Evolutionary conservation across 179 eudicot genomes (phyloP), one percentile per base, ranked within the genome.

Genomic region (Spergularia azorica): DNA sequence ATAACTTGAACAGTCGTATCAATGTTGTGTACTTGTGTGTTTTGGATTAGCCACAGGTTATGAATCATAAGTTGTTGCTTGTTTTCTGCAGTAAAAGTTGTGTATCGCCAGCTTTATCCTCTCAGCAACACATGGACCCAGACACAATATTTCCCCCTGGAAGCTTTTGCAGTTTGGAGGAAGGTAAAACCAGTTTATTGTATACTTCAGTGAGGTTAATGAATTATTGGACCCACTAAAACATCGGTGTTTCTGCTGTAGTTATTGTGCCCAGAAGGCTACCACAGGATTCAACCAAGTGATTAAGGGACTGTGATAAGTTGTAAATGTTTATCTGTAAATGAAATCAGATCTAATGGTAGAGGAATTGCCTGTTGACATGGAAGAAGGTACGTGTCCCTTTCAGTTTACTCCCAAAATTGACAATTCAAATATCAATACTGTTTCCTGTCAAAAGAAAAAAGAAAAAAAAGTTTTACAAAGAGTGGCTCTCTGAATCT

Each of bases 81-180:
- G 65, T 73, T 83, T 83, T 81, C 70, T 84, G 84, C 93, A 96
- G 99, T 78, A 94, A 90, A 86, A 88, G 81, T 79, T 61, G 73
- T 4, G 87, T 91, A 80, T 85, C 89, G 76, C 62, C 70, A 70
- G 84, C 80, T 80, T 77, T 93, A 72, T 76, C 91, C 46, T 78
- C 85, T 62, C 83, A 87, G 83, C 81, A 87, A 66, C 75, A 80
- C 18, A 11, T 88, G 46, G 87, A 91, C 70, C 91, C 98, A 67
- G 88, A 87, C 77, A 57, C 51, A 17, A 83, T 94, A 78, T 96
- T 96, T 72, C 90, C 89, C 46, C 87, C 80, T 12, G 94, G 85
- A 73, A 88, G 94, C 73, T 91, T 89, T 80, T 87, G 95, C 86
- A 85, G 81, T 81, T 76, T 90, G 75, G 90, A 88, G 72, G 97